Evolutionary conservation across 495 filamentous ascomycete species (phyloP).

Genomic region (Letharia columbiana): DNA sequence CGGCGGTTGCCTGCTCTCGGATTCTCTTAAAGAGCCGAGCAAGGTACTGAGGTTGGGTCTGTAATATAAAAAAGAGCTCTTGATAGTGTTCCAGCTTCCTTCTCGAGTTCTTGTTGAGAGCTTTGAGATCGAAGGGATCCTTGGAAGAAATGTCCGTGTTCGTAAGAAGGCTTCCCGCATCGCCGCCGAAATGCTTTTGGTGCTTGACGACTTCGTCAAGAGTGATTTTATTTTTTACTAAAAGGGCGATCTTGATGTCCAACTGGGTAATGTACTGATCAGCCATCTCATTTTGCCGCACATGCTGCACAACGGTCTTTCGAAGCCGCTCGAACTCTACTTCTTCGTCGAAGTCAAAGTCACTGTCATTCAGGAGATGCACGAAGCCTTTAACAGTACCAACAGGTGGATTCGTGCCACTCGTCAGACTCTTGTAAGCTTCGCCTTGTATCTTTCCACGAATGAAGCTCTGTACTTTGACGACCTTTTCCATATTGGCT

Average conservation of each 20-base stretch:
- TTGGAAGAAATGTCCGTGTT: conserved; percentile 80
- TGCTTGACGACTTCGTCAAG: conserved; percentile 96
- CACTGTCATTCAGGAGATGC: conserved; percentile 93
- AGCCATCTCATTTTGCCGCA: conserved; percentile 90
- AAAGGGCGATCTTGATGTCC: conserved; percentile 95
- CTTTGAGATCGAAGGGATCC: conserved; percentile 94
- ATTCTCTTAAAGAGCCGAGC: conserved; percentile 76
- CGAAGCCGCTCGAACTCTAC: conserved; percentile 88
- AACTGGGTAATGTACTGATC: conserved; percentile 97
- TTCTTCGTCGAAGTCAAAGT: conserved; percentile 98
- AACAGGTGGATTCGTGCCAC: conserved; percentile 94
- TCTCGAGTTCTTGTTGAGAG: conserved; percentile 89
- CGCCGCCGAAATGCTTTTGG: conserved; percentile 91
- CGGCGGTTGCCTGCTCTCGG: conserved; percentile 73
- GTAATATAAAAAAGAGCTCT: conserved; percentile 93
- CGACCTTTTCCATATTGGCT: conserved; percentile 96
- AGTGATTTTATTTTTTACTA: conserved; percentile 99
- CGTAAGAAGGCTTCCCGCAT: conserved; percentile 74
- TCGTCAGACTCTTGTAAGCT: conserved; percentile 92
- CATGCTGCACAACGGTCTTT: conserved; percentile 92
- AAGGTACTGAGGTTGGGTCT: conserved; percentile 93
- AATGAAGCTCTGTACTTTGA: conserved; percentile 96
- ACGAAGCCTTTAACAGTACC: conserved; percentile 96
- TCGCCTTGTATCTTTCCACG: conserved; percentile 89
- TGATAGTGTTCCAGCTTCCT: conserved; percentile 96